phyloP scores from a whole-genome alignment of 768 basidiomycete species.

The Boletus edulis region DNA sequence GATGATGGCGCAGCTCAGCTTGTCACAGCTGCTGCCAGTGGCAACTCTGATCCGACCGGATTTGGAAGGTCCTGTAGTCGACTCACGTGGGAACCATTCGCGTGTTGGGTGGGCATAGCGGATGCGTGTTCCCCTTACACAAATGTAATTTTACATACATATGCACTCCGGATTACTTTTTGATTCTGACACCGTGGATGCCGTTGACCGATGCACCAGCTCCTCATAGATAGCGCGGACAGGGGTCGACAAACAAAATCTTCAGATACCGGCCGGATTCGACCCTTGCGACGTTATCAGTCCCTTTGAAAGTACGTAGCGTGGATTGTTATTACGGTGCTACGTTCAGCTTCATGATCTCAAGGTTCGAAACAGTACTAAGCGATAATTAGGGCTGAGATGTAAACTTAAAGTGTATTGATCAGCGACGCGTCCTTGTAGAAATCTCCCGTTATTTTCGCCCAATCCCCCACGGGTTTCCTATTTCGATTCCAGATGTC shows the following conservation, averaged over 20 bases:
- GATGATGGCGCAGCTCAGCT: neutral
- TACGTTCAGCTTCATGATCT: no score
- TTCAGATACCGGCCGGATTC: neutral
- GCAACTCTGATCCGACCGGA: conserved; percentile 10
- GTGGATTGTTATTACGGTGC: neutral
- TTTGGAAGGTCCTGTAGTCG: conserved; percentile 34
- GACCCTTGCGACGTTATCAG: no score
- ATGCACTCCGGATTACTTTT: no score
- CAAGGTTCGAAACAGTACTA: no score
- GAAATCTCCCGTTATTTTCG: conserved; percentile 24
- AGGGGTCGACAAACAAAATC: neutral
- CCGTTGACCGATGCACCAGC: neutral
- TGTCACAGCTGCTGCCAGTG: no score
- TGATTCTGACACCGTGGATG: no score
- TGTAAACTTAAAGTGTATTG: neutral
- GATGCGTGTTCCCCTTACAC: no score
- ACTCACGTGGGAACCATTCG: conserved; percentile 15
- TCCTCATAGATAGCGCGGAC: neutral
- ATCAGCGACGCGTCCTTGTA: neutral
- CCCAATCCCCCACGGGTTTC: conserved; percentile 2
- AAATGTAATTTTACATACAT: no score
- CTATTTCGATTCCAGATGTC: conserved; percentile 1
- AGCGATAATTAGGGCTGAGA: neutral
- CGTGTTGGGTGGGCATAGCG: neutral
- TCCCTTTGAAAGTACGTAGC: neutral